Conservation (phyloP, 129 eudicot genomes). For the Flaveria brownii region DNA sequence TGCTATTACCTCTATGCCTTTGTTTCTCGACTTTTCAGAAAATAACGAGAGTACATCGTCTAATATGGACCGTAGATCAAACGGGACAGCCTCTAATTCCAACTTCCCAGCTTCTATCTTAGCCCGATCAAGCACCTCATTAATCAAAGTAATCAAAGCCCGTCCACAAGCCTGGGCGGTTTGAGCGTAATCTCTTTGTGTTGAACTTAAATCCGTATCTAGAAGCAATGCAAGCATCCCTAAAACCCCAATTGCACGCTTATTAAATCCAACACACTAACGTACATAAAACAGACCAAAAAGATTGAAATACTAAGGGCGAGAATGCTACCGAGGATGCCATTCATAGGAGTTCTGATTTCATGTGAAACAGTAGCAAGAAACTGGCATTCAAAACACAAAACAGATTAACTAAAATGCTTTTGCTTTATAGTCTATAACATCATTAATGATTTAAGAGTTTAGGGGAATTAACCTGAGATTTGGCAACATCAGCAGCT, state of each 20-base stretch:
- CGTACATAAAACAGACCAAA: background rate
- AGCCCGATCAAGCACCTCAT: slow-evolving; percentile 85
- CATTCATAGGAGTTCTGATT: slow-evolving; percentile 92
- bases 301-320: background rate
- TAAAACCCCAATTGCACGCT: slow-evolving; percentile 23
- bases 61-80: slow-evolving; percentile 65
- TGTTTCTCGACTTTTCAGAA: slow-evolving; percentile 78
- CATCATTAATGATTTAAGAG: background rate
- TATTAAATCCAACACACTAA: background rate
- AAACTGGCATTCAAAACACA: slow-evolving; percentile 50
- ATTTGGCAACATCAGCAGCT: slow-evolving; percentile 92
- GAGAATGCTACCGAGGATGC: slow-evolving; percentile 58
- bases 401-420: background rate
- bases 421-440: background rate
- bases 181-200: slow-evolving; percentile 80
- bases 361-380: slow-evolving; percentile 91
- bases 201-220: slow-evolving; percentile 78
- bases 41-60: slow-evolving; percentile 84
- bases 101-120: slow-evolving; percentile 90
- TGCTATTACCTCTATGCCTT: slow-evolving; percentile 68
- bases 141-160: slow-evolving; percentile 69
- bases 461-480: slow-evolving; percentile 48
- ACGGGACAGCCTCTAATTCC: slow-evolving; percentile 74
- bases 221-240: slow-evolving; percentile 82
- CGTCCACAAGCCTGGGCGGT: slow-evolving; percentile 89